A percentile compares a stretch with the other conserved stretches of the same genome.
These are phyloP conservation scores for Tremella yokohamensis DNA, from an alignment of 768 basidiomycete species.

Conservation along the genomic window DNA sequence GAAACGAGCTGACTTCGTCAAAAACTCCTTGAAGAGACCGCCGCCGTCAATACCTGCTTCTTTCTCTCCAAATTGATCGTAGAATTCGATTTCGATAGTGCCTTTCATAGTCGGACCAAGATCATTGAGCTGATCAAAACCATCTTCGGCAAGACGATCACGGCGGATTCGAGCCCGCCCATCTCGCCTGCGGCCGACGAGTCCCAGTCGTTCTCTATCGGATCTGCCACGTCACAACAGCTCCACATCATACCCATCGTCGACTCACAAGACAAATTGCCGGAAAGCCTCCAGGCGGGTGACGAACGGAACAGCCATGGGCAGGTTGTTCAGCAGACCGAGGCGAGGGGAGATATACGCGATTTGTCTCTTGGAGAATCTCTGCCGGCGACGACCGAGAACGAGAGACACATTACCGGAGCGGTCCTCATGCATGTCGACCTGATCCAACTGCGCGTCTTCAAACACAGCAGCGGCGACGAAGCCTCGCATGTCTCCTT, in stretches of 20 bases:
- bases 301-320: constrained; percentile 90
- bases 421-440: constrained; percentile 7
- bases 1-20: constrained; percentile 58
- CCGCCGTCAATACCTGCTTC: constrained; percentile 89
- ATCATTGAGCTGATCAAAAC: constrained; percentile 69
- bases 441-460: constrained; percentile 31
- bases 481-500: constrained; percentile 66
- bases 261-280: constrained; percentile 60
- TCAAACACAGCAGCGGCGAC: constrained; percentile 64
- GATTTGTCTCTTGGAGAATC: constrained; percentile 65
- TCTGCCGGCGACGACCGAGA: constrained; percentile 38
- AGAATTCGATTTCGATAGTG: constrained; percentile 83
- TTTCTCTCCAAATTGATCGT: constrained; percentile 65
- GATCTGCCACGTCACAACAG: constrained; percentile 49
- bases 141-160: constrained; percentile 77
- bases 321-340: constrained; percentile 89
- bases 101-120: constrained; percentile 72
- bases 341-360: constrained; percentile 77
- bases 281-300: constrained; percentile 86
- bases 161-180: constrained; percentile 62
- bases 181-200: constrained; percentile 45
- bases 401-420: constrained; percentile 1
- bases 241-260: constrained; percentile 4
- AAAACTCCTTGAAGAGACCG: constrained; percentile 96
- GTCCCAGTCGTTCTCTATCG: constrained; percentile 54